Conservation (phyloP, 805 yeast species). For the Soucietia sequanensis region DNA sequence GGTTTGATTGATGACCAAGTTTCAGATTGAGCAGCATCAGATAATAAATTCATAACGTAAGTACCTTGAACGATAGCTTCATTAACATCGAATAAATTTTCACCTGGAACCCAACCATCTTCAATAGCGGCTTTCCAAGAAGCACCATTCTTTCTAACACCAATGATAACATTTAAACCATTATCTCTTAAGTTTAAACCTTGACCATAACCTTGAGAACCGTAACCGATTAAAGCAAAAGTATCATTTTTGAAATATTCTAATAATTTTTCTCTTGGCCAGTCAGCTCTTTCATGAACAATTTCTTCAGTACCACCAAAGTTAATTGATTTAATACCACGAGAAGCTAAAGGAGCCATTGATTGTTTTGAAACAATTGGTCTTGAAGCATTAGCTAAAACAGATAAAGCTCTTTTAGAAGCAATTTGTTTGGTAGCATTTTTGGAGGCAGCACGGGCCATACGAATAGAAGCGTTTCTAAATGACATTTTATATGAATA, state of each 20-base stretch:
- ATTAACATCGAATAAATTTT: slow-evolving; percentile 90
- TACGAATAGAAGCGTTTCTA: slow-evolving; percentile 43
- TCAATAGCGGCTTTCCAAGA: slow-evolving; percentile 99
- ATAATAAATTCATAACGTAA: slow-evolving; percentile 93
- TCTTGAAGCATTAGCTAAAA: slow-evolving; percentile 46
- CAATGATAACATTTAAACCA: slow-evolving; percentile 95
- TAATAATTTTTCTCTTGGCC: slow-evolving; percentile 96
- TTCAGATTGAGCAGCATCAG: slow-evolving; percentile 99
- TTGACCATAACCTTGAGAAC: slow-evolving; percentile 99
- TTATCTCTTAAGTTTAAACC: slow-evolving; percentile 99
- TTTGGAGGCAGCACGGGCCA: slow-evolving; percentile 48
- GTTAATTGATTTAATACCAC: slow-evolving; percentile 96
- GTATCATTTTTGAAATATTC: slow-evolving; percentile 98
- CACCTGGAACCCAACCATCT: slow-evolving; percentile 99
- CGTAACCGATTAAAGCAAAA: slow-evolving; percentile 96
- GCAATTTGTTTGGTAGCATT: slow-evolving; percentile 44
- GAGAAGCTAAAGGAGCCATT: slow-evolving; percentile 53
- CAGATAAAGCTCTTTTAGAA: slow-evolving; percentile 67
- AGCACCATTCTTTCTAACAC: slow-evolving; percentile 98
- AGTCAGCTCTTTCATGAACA: slow-evolving; percentile 98
- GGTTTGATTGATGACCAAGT: slow-evolving; percentile 91
- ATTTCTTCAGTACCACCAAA: slow-evolving; percentile 94
- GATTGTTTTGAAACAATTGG: slow-evolving; percentile 41
- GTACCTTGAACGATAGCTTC: slow-evolving; percentile 95
- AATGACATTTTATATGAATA: slow-evolving; percentile 42